phyloP scores from a whole-genome alignment of 2,329 filamentous ascomycete genomes.

The Neofusicoccum laricinum region DNA sequence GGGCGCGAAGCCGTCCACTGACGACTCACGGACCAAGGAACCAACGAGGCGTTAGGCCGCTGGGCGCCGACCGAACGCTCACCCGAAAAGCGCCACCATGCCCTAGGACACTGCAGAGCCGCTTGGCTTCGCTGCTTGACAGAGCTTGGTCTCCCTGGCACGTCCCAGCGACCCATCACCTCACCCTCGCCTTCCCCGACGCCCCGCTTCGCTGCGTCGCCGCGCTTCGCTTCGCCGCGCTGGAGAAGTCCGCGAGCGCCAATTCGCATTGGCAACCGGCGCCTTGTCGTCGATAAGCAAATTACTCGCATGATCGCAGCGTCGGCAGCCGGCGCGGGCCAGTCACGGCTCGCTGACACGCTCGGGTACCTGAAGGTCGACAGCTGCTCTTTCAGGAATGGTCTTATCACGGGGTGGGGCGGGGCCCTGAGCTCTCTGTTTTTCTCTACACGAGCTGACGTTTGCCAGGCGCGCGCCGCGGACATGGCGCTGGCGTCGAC shows the following conservation, averaged over 20 bases:
- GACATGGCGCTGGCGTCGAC: too few relatives aligned
- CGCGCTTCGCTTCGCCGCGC: not conserved
- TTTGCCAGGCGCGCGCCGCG: too few relatives aligned
- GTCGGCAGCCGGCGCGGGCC: too few relatives aligned
- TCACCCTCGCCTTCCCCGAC: not conserved
- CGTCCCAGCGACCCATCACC: not conserved
- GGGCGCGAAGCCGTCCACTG: not conserved
- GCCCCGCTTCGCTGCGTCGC: not conserved
- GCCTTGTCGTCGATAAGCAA: not conserved
- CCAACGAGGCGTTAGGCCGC: not conserved
- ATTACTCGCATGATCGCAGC: not conserved
- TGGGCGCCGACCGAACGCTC: too few relatives aligned
- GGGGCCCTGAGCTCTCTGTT: not conserved
- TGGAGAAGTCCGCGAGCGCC: not conserved
- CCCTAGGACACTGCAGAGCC: not conserved
- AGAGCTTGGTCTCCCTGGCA: not conserved
- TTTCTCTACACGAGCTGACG: too few relatives aligned
- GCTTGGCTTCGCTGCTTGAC: not conserved
- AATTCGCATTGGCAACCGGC: not conserved
- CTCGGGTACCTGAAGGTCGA: not conserved
- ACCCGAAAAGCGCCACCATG: too few relatives aligned
- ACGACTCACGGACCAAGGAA: not conserved
- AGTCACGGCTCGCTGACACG: not conserved
- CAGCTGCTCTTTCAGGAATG: constrained; percentile 8
- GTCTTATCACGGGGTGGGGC: constrained; percentile 4